Conservation (phyloP, 2,329 filamentous ascomycete species). For the Penicillium sclerotigenum region DNA sequence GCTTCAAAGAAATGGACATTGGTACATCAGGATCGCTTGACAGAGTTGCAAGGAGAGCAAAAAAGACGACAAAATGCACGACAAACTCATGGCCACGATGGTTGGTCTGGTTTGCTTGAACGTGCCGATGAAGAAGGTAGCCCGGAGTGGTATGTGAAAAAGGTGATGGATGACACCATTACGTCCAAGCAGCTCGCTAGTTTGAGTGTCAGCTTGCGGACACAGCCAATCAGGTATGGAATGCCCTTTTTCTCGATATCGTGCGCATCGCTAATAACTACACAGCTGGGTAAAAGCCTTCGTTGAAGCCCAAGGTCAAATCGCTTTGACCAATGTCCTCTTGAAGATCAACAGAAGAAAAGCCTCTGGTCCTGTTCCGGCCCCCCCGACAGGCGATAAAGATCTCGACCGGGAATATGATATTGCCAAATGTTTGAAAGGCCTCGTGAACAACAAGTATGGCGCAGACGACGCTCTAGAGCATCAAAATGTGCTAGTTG, state of each 20-base stretch:
- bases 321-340: constrained; percentile 90
- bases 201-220: constrained; percentile 88
- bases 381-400: constrained; percentile 64
- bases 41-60: constrained; percentile 91
- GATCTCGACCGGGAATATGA: constrained; percentile 92
- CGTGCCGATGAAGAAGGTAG: constrained; percentile 91
- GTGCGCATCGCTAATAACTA: constrained; percentile 11
- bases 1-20: constrained; percentile 96
- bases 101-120: constrained; percentile 63
- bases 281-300: constrained; percentile 86
- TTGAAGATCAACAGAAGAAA: constrained; percentile 90
- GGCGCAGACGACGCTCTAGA: constrained; percentile 91
- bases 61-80: constrained; percentile 75
- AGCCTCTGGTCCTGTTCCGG: constrained; percentile 66
- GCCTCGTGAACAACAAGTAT: constrained; percentile 98
- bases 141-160: constrained; percentile 96
- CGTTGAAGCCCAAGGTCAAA: constrained; percentile 94
- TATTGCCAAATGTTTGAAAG: constrained; percentile 95
- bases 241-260: background rate
- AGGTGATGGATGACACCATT: constrained; percentile 93
- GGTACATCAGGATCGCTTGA: constrained; percentile 89
- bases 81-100: constrained; percentile 64
- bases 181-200: constrained; percentile 88
- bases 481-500: constrained; percentile 86
- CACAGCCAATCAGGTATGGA: constrained; percentile 75